Percentiles rank a stretch among this genome's conserved stretches.
Evolutionary conservation across 441 rosid genomes (phyloP).

Genomic region (Corymbia citriodora): DNA sequence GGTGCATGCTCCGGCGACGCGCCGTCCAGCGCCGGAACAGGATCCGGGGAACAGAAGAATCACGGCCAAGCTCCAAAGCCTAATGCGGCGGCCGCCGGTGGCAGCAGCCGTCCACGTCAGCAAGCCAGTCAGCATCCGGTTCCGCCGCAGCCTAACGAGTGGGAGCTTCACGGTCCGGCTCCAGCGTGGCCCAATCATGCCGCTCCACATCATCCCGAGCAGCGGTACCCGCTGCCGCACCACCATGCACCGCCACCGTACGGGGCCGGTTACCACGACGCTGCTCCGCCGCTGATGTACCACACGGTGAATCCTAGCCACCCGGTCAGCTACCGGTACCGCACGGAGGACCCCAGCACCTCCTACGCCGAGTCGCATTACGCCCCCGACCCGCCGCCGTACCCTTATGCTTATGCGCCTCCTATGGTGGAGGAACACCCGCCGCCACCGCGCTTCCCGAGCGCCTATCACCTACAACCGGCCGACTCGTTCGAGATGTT

Average conservation of each 20-base stretch:
- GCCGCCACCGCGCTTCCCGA: not conserved
- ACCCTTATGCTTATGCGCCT: not conserved
- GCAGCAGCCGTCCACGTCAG: not conserved
- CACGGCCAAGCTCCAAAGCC: not conserved
- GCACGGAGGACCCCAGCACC: not conserved
- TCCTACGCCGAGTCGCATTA: not conserved
- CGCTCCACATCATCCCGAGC: not conserved
- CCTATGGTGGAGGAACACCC: not conserved
- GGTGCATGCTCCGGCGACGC: not conserved
- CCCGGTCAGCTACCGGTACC: not conserved
- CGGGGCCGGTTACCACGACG: not conserved
- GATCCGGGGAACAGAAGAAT: not conserved
- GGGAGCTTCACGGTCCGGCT: not conserved
- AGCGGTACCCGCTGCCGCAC: not conserved
- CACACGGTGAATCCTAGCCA: not conserved
- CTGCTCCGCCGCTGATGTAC: not conserved
- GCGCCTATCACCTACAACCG: not conserved
- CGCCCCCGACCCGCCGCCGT: not conserved
- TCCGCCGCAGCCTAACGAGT: not conserved
- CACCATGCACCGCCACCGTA: not conserved
- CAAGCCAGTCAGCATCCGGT: not conserved
- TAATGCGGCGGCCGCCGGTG: not conserved
- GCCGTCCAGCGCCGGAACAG: not conserved
- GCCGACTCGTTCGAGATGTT: slow-evolving; percentile 13
- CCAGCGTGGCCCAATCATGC: not conserved